Percentiles rank a stretch among this genome's conserved stretches.
Conservation (phyloP, 208 protist genomes). For the Strigomonas culicis region DNA sequence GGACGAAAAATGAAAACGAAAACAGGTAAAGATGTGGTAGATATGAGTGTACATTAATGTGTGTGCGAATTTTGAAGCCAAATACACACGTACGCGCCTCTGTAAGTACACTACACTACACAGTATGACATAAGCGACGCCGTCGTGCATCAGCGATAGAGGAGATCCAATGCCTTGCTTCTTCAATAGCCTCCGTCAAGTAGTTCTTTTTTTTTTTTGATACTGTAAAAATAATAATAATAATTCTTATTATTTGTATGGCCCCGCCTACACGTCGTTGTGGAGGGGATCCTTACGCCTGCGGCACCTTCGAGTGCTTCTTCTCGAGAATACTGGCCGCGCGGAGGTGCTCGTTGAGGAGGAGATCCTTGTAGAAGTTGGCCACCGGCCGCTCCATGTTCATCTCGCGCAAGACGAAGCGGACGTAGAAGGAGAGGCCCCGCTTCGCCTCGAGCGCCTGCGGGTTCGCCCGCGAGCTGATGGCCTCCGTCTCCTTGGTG, state of each 20-base stretch:
- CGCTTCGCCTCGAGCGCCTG: conserved; percentile 24
- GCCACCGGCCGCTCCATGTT: conserved; percentile 43
- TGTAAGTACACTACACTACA: conserved; percentile 1
- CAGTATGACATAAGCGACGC: not conserved
- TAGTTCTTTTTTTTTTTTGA: not conserved
- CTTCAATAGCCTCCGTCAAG: not conserved
- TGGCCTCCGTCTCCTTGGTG: conserved; percentile 27
- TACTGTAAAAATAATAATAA: not conserved
- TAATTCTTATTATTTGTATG: conserved; percentile 7
- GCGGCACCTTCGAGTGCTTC: conserved; percentile 8
- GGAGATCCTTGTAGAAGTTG: conserved; percentile 41
- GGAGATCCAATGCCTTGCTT: not conserved
- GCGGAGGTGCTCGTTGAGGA: conserved; percentile 31
- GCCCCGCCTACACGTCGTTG: not conserved
- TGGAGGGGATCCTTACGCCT: not conserved
- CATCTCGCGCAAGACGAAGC: conserved; percentile 67
- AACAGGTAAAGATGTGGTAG: too few relatives aligned
- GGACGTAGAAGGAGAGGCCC: conserved; percentile 58
- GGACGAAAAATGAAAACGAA: not conserved
- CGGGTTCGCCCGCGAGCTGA: conserved; percentile 36
- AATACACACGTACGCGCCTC: conserved; percentile 2
- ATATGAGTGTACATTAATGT: not conserved
- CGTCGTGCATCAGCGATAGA: too few relatives aligned
- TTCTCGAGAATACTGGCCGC: conserved; percentile 20
- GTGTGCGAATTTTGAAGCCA: not conserved